A percentile compares a stretch with the other conserved stretches of the same genome.
Evolutionary conservation across 495 filamentous ascomycete species (phyloP).

Genomic region (Penicillium goetzii): DNA sequence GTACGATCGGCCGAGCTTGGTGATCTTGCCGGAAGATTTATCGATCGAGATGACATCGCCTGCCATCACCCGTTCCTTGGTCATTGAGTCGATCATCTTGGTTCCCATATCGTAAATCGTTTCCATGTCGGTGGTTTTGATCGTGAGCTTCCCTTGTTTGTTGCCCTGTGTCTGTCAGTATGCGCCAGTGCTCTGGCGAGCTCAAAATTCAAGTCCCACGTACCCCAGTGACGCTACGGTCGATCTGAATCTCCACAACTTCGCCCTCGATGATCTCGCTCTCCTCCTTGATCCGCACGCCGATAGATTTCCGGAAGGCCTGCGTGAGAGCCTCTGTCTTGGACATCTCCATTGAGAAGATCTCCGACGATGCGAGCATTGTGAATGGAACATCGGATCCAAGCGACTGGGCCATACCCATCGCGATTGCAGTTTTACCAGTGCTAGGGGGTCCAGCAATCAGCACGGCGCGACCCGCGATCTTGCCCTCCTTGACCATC

Average conservation of each 20-base stretch:
- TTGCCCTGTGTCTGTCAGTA: slow-evolving; percentile 59
- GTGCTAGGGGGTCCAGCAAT: slow-evolving; percentile 98
- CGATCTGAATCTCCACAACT: slow-evolving; percentile 98
- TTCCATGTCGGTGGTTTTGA: slow-evolving; percentile 99
- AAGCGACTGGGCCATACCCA: slow-evolving; percentile 97
- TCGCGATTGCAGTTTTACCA: slow-evolving; percentile 97
- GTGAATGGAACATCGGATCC: slow-evolving; percentile 95
- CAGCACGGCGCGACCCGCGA: slow-evolving; percentile 91
- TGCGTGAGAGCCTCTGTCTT: slow-evolving; percentile 98
- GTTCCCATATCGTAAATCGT: slow-evolving; percentile 98
- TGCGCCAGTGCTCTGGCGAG: slow-evolving; percentile 1
- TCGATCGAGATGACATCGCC: slow-evolving; percentile 98
- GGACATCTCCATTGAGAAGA: slow-evolving; percentile 98
- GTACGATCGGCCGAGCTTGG: slow-evolving; percentile 91
- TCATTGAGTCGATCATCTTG: slow-evolving; percentile 99
- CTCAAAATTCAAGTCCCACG: slow-evolving; percentile 18
- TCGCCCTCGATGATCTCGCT: slow-evolving; percentile 99
- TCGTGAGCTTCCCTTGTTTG: slow-evolving; percentile 98
- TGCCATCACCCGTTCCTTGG: slow-evolving; percentile 97
- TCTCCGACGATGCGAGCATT: slow-evolving; percentile 91
- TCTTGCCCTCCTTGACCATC: slow-evolving; percentile 98
- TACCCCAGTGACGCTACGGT: slow-evolving; percentile 92
- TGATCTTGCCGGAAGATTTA: slow-evolving; percentile 96
- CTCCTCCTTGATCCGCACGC: slow-evolving; percentile 95
- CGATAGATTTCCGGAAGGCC: slow-evolving; percentile 96